phyloP scores from a whole-genome alignment of 106 monocot species.

The Dendrobium catenatum region DNA sequence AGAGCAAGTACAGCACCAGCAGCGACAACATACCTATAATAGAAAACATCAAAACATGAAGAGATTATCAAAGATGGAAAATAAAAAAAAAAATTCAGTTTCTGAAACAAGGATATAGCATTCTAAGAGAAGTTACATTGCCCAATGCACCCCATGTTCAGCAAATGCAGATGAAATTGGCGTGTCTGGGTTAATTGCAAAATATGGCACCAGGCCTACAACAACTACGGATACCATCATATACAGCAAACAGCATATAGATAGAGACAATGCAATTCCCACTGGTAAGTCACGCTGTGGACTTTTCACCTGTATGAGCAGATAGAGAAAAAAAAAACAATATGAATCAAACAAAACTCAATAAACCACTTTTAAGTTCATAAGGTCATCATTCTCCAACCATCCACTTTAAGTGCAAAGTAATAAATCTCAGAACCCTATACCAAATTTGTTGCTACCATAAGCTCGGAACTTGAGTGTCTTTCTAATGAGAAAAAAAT shows the following conservation, averaged over 20 bases:
- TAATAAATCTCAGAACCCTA: too few species aligned
- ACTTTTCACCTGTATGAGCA: slow-evolving; percentile 68
- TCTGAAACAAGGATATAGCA: neutral
- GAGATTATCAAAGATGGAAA: neutral
- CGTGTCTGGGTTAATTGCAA: slow-evolving; percentile 92
- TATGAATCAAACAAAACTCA: neutral
- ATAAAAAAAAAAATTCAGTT: neutral
- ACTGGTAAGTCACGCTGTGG: slow-evolving; percentile 87
- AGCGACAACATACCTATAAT: slow-evolving; percentile 69
- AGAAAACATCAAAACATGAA: slow-evolving; percentile 14
- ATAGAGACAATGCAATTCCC: slow-evolving; percentile 71
- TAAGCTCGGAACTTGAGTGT: too few species aligned
- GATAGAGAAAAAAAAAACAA: neutral
- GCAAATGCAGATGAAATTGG: slow-evolving; percentile 95
- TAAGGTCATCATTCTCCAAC: too few species aligned
- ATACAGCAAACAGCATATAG: slow-evolving; percentile 76
- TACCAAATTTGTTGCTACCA: too few species aligned
- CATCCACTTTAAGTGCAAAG: too few species aligned
- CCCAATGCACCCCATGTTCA: slow-evolving; percentile 85
- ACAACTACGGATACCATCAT: slow-evolving; percentile 91
- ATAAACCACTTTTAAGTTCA: neutral
- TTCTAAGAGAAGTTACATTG: slow-evolving; percentile 38
- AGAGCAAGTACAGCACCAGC: slow-evolving; percentile 88
- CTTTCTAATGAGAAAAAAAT: too few species aligned
- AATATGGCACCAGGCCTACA: slow-evolving; percentile 94